phyloP scores from a whole-genome alignment of 306 rosid species.

The Dalbergia oliveri region DNA sequence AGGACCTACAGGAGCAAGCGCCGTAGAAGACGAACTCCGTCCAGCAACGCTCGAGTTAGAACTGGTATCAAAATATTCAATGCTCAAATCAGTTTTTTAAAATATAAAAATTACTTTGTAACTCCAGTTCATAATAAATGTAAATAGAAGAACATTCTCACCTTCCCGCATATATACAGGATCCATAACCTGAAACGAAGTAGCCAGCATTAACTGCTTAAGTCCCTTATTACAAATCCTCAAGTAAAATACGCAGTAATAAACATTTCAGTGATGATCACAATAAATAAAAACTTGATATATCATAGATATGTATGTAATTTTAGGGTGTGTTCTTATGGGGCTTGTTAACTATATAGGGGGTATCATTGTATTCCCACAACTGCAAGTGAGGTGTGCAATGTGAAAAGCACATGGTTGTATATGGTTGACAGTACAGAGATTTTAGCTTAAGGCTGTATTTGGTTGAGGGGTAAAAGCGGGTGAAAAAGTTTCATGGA shows the following conservation, averaged over 20 bases:
- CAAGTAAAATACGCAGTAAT: neutral
- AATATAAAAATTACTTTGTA: neutral
- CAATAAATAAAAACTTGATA: neutral
- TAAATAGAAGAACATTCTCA: conserved; percentile 49
- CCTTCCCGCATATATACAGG: conserved; percentile 87
- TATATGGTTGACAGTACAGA: neutral
- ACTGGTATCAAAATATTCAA: conserved; percentile 58
- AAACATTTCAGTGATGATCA: conserved; percentile 25
- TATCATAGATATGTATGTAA: neutral
- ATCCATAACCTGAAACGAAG: conserved; percentile 76
- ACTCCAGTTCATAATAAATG: conserved; percentile 19
- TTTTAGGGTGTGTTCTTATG: neutral
- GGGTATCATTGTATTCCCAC: neutral
- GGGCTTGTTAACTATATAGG: no score
- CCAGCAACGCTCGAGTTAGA: conserved; percentile 55
- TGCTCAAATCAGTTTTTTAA: conserved; percentile 10
- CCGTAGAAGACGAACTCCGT: conserved; percentile 57
- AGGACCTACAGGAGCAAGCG: conserved; percentile 58
- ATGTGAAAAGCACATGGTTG: neutral
- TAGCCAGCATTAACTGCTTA: conserved; percentile 5
- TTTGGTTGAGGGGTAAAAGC: no score
- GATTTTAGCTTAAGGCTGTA: neutral
- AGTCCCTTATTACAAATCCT: neutral
- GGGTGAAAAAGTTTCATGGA: no score
- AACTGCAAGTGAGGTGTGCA: neutral